Percentiles rank a stretch among this genome's conserved stretches.
phyloP scores from a whole-genome alignment of 2,329 filamentous ascomycete genomes.

The Verticillium nubilum region DNA sequence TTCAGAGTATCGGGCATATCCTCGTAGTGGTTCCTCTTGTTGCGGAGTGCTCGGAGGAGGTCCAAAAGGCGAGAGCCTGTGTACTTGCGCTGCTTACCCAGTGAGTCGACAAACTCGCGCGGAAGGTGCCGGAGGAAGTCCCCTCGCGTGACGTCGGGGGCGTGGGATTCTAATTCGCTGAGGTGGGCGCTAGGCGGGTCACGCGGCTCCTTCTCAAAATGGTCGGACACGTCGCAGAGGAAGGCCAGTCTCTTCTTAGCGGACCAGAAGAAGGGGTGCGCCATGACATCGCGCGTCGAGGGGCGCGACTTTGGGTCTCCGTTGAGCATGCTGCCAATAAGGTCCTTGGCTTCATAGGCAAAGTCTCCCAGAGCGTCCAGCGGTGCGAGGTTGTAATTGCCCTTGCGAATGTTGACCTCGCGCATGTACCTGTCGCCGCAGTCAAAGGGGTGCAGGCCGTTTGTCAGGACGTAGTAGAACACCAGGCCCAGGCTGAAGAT shows the following conservation, averaged over 20 bases:
- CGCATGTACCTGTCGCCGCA: constrained; percentile 92
- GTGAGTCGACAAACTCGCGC: constrained; percentile 76
- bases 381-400: constrained; percentile 65
- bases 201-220: constrained; percentile 87
- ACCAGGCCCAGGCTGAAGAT: constrained; percentile 96
- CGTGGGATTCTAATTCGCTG: constrained; percentile 49
- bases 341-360: constrained; percentile 78
- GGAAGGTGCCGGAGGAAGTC: constrained; percentile 79
- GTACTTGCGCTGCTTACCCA: constrained; percentile 95
- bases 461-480: constrained; percentile 98
- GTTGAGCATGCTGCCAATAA: constrained; percentile 74
- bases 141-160: constrained; percentile 48
- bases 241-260: constrained; percentile 84
- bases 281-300: constrained; percentile 71
- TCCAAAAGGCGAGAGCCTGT: constrained; percentile 79
- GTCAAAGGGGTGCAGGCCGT: constrained; percentile 88
- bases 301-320: constrained; percentile 55
- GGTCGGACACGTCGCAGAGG: constrained; percentile 93
- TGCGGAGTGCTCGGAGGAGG: constrained; percentile 79
- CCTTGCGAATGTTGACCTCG: constrained; percentile 95
- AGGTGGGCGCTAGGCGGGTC: constrained; percentile 73
- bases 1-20: constrained; percentile 83
- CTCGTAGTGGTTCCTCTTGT: constrained; percentile 97
- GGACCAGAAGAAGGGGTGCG: constrained; percentile 96
- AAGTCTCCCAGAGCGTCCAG: constrained; percentile 77